Base-by-base conservation (phyloP, 306 rosid species). In the Chamaecrista fasciculata region DNA sequence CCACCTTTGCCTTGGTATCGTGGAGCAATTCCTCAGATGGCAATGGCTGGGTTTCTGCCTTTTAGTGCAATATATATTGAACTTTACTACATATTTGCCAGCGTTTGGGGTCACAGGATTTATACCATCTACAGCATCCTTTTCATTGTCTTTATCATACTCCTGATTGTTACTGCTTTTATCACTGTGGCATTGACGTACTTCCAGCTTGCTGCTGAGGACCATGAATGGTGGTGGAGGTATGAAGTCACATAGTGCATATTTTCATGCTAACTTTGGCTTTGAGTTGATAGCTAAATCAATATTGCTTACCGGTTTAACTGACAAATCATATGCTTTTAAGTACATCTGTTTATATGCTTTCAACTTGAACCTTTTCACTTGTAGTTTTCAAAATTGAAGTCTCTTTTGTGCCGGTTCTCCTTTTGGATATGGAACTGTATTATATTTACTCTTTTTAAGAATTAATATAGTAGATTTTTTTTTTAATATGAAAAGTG, bases 181-280 rank as follows among this genome's bases (percentile, higher is more conserved):
- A 77, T 80, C 48, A 83, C 82, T 20, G 82, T 83, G 72, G 87
- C 87, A 7, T 65, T 84, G 84, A 84, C 89, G 24, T 84, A 84
- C 82, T 84, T 84, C 79, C 89, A 78, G 62, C 89, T 84, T 61
- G 87, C 85, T 33, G 87, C 82, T 66, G 85, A 83, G 75, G 84
- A 83, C 39, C 76, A 83, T 31, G 87, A 80, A 61, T 83, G 85
- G 87, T 83, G 87, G 87, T 83, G 87, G 84, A 83, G 84, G 87
- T 80, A 83, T 55, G 71, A 11, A 79, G 48, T 68, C 39, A 50
- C 64, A 31, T n/a, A n/a, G 18, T 39, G 24, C 26, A 1, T 67
- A 48, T 52, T 53, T 5, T 71, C 19, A 16, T 58, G 39, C 15
- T 33, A 58, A 29, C 8, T 31, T 58, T n/a, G 11, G 24, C 7